Evolutionary conservation across 176 grass and related monocot genomes (phyloP).

Genomic region (Carex kokanica): DNA sequence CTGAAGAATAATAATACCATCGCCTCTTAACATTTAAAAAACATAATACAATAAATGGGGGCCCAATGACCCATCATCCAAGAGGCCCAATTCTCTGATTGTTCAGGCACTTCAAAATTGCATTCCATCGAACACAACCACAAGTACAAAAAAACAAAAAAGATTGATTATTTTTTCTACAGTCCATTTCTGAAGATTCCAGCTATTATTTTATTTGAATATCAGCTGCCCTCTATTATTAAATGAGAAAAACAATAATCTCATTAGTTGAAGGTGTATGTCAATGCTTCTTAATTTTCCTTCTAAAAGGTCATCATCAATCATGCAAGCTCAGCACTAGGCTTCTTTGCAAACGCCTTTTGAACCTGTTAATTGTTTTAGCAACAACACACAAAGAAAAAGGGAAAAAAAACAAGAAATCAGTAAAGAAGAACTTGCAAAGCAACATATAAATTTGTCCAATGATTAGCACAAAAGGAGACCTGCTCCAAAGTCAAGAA

Average conservation of each 20-base stretch:
- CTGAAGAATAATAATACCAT: background rate
- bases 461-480: conserved; percentile 3
- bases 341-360: conserved; percentile 56
- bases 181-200: conserved; percentile 2
- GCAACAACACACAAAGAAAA: background rate
- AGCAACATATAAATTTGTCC: background rate
- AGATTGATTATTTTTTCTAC: background rate
- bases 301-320: background rate
- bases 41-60: background rate
- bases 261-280: background rate
- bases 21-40: too few species aligned
- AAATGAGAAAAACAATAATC: conserved; percentile 10
- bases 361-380: conserved; percentile 44
- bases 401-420: background rate
- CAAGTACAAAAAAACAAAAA: background rate
- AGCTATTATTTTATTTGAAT: background rate
- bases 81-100: background rate
- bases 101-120: conserved; percentile 4
- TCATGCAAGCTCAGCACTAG: conserved; percentile 21
- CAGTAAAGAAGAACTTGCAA: background rate
- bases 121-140: conserved; percentile 11
- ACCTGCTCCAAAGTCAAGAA: conserved; percentile 99
- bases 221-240: background rate
- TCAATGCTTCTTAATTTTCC: conserved; percentile 20
- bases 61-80: background rate